Base-by-base conservation (phyloP, 768 basidiomycete species). In the Panellus pusillus region DNA sequence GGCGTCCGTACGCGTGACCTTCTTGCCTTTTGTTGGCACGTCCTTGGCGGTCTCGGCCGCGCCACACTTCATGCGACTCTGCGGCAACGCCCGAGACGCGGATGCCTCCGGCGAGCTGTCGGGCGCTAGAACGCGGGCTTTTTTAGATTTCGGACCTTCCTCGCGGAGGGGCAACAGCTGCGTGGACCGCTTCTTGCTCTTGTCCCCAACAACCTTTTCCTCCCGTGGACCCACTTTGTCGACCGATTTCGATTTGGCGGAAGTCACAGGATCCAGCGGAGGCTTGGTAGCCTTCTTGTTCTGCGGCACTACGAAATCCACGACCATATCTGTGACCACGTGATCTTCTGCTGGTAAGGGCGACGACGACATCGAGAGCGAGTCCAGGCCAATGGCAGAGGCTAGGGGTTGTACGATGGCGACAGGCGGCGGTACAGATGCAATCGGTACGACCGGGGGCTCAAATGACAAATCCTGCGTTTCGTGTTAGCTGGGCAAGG, bases 401-500 rank as follows among this genome's bases (percentile, higher is more conserved):
- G 51, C 18, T 6, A 42, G 11, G 18, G 40, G 40, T 29, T 52
- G 44, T 18, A 27, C 9, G 29, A 50, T 20, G 14, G 38, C 36
- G 43, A 47, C 47, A 50, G 13, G 19, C 19, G 46, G 38, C 28
- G 58, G 32, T 9, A 29, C 9, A 35, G 24, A 37, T 19, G 38
- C 9, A 36, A 18, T 19, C 31, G 52, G 39, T 27, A 36, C 17
- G 19, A n/a, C 14, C 39, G 50, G 32, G 28, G 49, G 35, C 19
- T 40, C 44, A 46, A 44, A 52, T 37, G 41, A 15, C 13, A 47
- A 49, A 43, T 52, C 46, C 53, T 59, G 53, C 40, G 17, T 31
- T 20, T 49, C 47, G 28, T 17, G 31, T 53, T 47, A 60, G 59
- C 47, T 49, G 46, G 68, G 70, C 18, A 67, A 65, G 27, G 63